A percentile compares a stretch with the other conserved stretches of the same genome.
phyloP scores from a whole-genome alignment of 345 rosid species.

The Salix suchowensis region DNA sequence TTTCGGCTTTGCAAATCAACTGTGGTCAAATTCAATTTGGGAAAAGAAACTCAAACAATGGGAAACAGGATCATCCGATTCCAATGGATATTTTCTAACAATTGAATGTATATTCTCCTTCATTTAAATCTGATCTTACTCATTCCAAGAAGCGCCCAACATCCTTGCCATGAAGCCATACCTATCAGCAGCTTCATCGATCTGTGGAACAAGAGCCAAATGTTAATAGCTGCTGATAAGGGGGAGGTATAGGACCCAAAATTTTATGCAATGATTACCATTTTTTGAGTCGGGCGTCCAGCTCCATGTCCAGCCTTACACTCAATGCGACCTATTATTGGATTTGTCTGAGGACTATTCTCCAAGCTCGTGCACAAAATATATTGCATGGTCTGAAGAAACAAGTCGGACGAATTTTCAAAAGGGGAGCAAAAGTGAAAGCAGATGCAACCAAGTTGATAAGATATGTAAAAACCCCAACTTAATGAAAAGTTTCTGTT shows the following conservation, averaged over 20 bases:
- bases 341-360: conserved; percentile 81
- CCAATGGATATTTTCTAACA: not conserved
- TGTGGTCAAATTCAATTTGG: no score
- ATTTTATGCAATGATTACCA: conserved; percentile 32
- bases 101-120: not conserved
- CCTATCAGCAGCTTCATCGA: conserved; percentile 79
- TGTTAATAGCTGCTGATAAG: not conserved
- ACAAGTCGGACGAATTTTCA: not conserved
- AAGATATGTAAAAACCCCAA: not conserved
- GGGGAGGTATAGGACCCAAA: not conserved
- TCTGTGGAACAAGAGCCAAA: conserved; percentile 30
- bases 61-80: no score
- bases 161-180: conserved; percentile 80
- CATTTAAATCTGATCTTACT: conserved; percentile 18
- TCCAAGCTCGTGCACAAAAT: conserved; percentile 62
- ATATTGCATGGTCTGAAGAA: conserved; percentile 75
- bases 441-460: not conserved
- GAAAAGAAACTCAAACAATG: no score
- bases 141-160: conserved; percentile 66
- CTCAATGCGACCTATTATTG: conserved; percentile 78
- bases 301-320: conserved; percentile 94
- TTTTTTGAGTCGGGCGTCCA: conserved; percentile 81
- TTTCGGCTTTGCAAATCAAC: not conserved
- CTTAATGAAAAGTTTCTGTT: not conserved
- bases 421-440: not conserved